phyloP scores from a whole-genome alignment of 192 early-diverging fungal species.

The Podila minutissima region DNA sequence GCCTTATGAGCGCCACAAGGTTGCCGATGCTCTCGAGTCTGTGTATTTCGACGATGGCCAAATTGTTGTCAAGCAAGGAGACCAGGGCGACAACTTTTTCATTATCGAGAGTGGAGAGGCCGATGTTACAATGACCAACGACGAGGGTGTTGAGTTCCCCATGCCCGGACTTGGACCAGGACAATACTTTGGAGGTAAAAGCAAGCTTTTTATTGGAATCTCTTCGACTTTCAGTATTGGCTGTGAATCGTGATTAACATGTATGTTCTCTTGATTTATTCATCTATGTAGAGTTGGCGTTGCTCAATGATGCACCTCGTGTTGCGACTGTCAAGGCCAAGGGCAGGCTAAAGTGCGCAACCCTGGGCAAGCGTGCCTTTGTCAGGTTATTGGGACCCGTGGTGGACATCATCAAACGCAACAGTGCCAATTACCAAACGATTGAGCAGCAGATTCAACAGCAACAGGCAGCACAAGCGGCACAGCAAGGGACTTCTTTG shows the following conservation, averaged over 20 bases:
- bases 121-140: slow-evolving; percentile 81
- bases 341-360: slow-evolving; percentile 94
- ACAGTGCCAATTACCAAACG: slow-evolving; percentile 89
- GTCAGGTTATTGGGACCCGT: slow-evolving; percentile 94
- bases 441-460: slow-evolving; percentile 57
- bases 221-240: too few species aligned
- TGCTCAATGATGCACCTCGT: slow-evolving; percentile 94
- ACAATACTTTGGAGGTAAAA: slow-evolving; percentile 95
- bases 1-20: slow-evolving; percentile 98
- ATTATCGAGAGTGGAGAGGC: slow-evolving; percentile 95
- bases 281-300: slow-evolving; percentile 81
- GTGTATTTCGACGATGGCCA: slow-evolving; percentile 86
- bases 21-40: slow-evolving; percentile 97
- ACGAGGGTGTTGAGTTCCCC: slow-evolving; percentile 80
- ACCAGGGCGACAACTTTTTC: slow-evolving; percentile 93
- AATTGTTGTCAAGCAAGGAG: slow-evolving; percentile 90
- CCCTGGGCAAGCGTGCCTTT: slow-evolving; percentile 95
- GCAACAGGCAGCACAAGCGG: slow-evolving; percentile 3
- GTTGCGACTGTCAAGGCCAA: slow-evolving; percentile 89
- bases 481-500: not conserved
- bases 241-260: too few species aligned
- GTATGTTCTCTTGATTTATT: not conserved
- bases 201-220: not conserved
- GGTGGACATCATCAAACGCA: slow-evolving; percentile 95
- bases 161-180: slow-evolving; percentile 81